Base-by-base conservation (phyloP, 2,329 filamentous ascomycete species). In the Diplodia mutila region DNA sequence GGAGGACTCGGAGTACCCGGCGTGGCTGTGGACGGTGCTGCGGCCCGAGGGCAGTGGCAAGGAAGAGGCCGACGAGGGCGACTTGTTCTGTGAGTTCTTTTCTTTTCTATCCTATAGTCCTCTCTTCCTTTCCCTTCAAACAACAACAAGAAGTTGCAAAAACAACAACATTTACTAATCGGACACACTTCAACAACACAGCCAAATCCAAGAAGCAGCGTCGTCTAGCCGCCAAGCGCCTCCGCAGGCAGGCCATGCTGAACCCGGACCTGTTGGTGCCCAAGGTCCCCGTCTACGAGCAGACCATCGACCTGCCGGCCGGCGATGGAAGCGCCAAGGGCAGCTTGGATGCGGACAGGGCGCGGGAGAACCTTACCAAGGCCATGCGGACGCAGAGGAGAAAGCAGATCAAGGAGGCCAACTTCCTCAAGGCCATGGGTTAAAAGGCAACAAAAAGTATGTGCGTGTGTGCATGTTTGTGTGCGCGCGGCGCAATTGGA, bases 191-290 rank as follows among this genome's bases (percentile, higher is more conserved):
- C 42, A 8, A 21, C 12, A 32, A 23, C 69, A 23, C 69, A 93
- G 91, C 91, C 68, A 95, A 95, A 86, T 94, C 91, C 32, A 93
- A 92, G 79, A 94, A 94, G 77, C 88, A 93, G 78, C 88, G 92
- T 69, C 85, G 88, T 67, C 77, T 90, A 66, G 92, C 92, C 9
- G 87, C 88, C 51, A 93, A 78, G 84, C 91, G 82, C 80, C 85
- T 77, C 79, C 85, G 80, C 75, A 92, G 75, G 78, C 89, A 75
- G 86, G 78, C 88, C 66, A 83, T 87, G 61, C 88, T 90, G 75
- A 87, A 93, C 80, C 80, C 90, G 18, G 88, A 88, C 65, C 84
- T 87, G 34, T 80, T 92, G 52, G 85, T 74, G 23, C 82, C 82
- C 6, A 83, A 93, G 82, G 82, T 95, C 46, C 91, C 92, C 11